A percentile compares a stretch with the other conserved stretches of the same genome.
These are phyloP conservation scores for Trichosporon inkin DNA, from an alignment of 1,284 basidiomycete species.

Conservation along the genomic window DNA sequence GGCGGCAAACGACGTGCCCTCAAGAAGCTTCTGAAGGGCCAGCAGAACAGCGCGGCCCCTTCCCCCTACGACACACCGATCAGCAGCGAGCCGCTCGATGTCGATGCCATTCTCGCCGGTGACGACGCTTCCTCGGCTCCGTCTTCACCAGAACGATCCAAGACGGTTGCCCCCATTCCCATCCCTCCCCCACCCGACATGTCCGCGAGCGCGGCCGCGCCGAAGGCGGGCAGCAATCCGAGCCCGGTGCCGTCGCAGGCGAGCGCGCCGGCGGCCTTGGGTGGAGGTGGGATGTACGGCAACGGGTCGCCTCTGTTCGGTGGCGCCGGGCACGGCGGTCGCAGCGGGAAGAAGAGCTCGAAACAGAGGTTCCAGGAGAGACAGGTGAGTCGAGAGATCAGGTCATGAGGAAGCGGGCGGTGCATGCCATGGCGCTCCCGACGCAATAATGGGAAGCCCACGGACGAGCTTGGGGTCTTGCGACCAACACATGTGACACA, in stretches of 20 bases:
- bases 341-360: constrained; percentile 60
- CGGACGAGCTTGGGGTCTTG: no score
- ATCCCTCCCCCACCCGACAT: background rate
- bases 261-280: background rate
- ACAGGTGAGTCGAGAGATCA: constrained; percentile 58
- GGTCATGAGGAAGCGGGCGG: background rate
- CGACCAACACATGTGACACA: no score
- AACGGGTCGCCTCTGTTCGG: background rate
- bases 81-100: constrained; percentile 4
- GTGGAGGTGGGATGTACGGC: constrained; percentile 12
- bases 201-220: background rate
- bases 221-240: background rate
- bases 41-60: constrained; percentile 6
- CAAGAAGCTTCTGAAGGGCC: constrained; percentile 40
- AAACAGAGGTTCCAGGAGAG: constrained; percentile 68
- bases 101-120: background rate
- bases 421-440: background rate
- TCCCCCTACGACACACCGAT: background rate
- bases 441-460: no score
- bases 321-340: background rate
- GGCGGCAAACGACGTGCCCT: constrained; percentile 47
- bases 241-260: constrained; percentile 1
- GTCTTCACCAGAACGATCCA: background rate
- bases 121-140: constrained; percentile 3
- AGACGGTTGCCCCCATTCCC: background rate